Percentiles rank a stretch among this genome's conserved stretches.
Conservation (phyloP, 1,284 basidiomycete species). For the Apiotrichum gamsii region DNA sequence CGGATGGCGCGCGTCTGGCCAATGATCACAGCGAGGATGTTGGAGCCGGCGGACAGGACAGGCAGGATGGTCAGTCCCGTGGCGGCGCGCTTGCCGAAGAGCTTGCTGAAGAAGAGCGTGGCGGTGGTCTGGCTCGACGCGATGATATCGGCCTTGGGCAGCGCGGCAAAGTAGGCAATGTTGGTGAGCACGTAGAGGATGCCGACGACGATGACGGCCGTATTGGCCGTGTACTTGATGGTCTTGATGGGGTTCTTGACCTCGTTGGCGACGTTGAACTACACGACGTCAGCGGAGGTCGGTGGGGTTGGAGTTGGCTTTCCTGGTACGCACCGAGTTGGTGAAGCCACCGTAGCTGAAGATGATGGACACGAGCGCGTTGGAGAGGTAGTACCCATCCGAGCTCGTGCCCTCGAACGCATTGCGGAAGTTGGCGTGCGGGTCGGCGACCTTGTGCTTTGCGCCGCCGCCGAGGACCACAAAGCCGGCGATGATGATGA, state of each 20-base stretch:
- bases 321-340: conserved; percentile 50
- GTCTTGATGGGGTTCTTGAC: conserved; percentile 39
- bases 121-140: conserved; percentile 38
- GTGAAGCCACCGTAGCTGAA: conserved; percentile 45
- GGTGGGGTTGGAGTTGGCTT: background rate
- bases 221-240: conserved; percentile 25
- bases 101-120: conserved; percentile 38
- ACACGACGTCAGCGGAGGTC: conserved; percentile 6
- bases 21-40: conserved; percentile 29
- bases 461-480: conserved; percentile 50
- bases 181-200: conserved; percentile 34
- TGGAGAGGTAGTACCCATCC: conserved; percentile 50
- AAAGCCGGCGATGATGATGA: conserved; percentile 50
- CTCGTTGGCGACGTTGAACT: conserved; percentile 52
- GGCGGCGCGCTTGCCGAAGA: conserved; percentile 44
- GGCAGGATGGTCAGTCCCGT: conserved; percentile 34
- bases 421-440: conserved; percentile 52
- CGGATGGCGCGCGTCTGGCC: conserved; percentile 50
- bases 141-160: conserved; percentile 38
- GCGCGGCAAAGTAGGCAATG: conserved; percentile 47
- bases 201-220: conserved; percentile 26
- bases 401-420: conserved; percentile 51
- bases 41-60: conserved; percentile 40
- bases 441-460: conserved; percentile 47
- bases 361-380: conserved; percentile 22